Percentiles rank a stretch among this genome's conserved stretches.
Evolutionary conservation across 148 eudicot species (phyloP).

Genomic region (Heliosperma pusillum): DNA sequence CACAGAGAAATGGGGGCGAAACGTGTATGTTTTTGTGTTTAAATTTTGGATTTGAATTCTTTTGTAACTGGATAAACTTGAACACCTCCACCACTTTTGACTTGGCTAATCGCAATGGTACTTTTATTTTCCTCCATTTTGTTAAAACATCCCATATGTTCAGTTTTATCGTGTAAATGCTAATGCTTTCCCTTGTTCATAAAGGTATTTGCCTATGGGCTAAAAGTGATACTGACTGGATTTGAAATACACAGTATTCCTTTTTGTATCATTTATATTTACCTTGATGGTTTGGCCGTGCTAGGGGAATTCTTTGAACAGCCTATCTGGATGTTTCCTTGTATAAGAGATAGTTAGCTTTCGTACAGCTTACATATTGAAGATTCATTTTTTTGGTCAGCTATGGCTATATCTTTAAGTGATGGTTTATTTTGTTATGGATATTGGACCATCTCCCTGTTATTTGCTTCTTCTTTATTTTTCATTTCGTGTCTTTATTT

Average conservation of each 20-base stretch:
- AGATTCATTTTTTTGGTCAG: neutral
- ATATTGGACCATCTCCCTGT: neutral
- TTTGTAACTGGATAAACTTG: neutral
- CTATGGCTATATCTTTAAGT: neutral
- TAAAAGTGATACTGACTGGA: neutral
- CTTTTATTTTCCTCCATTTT: neutral
- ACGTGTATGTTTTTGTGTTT: conserved; percentile 48
- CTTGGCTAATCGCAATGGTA: conserved; percentile 4
- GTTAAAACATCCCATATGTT: neutral
- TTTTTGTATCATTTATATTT: neutral
- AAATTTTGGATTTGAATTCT: neutral
- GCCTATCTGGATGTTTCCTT: neutral
- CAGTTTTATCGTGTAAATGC: neutral
- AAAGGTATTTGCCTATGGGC: neutral
- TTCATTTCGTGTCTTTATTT: neutral
- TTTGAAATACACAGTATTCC: neutral
- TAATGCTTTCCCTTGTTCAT: neutral
- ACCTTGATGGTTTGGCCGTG: neutral
- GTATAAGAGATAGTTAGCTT: neutral
- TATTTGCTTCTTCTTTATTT: neutral
- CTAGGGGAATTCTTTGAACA: neutral
- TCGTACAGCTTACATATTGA: neutral
- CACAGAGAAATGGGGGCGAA: conserved; percentile 92
- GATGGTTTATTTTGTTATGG: neutral
- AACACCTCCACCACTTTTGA: neutral